Evolutionary conservation across 176 grass and related monocot species (phyloP), one percentile per base, ranked within the genome.

Genomic region (Ampelocalamus luodianensis): DNA sequence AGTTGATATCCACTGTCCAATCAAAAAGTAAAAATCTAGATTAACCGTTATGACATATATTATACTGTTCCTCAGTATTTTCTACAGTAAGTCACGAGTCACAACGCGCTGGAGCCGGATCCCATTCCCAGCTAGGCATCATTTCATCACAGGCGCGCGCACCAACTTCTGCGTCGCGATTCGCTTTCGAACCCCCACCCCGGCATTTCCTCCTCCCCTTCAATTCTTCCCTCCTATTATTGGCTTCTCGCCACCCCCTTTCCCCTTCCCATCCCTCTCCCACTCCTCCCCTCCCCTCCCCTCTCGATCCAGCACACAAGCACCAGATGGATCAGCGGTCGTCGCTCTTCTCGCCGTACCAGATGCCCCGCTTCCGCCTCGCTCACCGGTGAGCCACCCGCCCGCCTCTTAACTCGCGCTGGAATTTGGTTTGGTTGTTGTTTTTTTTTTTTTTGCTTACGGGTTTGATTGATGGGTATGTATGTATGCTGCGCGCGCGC

Each of bases 301-400:
- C 6, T 37, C 88, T 20, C 23, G 48, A 56, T 70, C 75, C 65
- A 12, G 64, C 45, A 10, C 29, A 5, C 13, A 29, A 15, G 23
- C 15, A 29, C 58, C 16, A 13, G 83, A 82, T 86, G 59, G 75
- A 46, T 10, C 36, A 72, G 40, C 46, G 65, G 5, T 79, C 89
- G 42, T 90, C 96, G 16, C 91, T 98, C 89, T 95, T 98, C 87
- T 98, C 93, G 39, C 91, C 91, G 45, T 93, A 93, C 83, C 89
- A 93, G 92, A 95, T 78, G 91, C 89, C 87, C 56, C 80, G 89
- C 49, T 87, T 95, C 89, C 91, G 87, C 80, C 89, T 98, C 63
- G 81, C 79, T 56, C 96, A 98, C 89, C 90, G 96, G 96, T 98
- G 14, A 90, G 44, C 37, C 63, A 6, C 36, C 55, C 73, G 1